Base-by-base conservation (phyloP, 176 grass and related monocot species). In the Carex pumila region DNA sequence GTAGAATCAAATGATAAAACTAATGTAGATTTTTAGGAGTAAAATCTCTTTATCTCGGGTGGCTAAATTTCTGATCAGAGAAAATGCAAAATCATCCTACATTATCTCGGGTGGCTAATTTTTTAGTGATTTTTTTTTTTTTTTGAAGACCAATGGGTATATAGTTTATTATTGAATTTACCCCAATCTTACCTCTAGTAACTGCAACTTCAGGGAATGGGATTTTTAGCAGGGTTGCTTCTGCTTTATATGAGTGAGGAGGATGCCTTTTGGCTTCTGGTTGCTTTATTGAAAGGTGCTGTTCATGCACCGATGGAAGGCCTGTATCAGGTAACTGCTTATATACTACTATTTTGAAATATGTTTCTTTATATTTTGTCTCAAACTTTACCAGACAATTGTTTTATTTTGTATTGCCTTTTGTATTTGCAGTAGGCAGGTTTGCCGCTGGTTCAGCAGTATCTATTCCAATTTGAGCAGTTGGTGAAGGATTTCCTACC, bases 241-340 rank as follows among this genome's bases (percentile, higher is more conserved):
- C 93, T 99, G 84, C 93, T 99, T 78, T 99, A 99, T 74, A 99
- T 99, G 96, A 93, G 96, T 22, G 96, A 99, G 55, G 96, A 99
- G 70, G 93, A 99, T 89, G 93, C 89, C 79, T 99, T 99, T 84
- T 99, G 96, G 96, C 79, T 99, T 64, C 89, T 99, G 81, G 96
- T 99, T 32, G 96, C 93, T 21, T 91, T 99, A 87, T 87, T 99
- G 7, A 99, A 99, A 77, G 96, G 96, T 80, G 96, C 96, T 18
- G 93, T 98, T 84, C 96, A 98, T 95, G 79, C 91, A 12, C 96
- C 96, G 66, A 98, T 98, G 92, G 93, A 98, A 84, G 96, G 96
- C 18, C 90, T 98, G 83, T 98, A 98, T 89, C 96, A 93, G 93
- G 96, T 98, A 90, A 86, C 56, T 58, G 37, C 62, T 79, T 70